Percentiles rank a stretch among this genome's conserved stretches.
phyloP scores from a whole-genome alignment of 2,329 filamentous ascomycete species.

The Aureobasidium musti region DNA sequence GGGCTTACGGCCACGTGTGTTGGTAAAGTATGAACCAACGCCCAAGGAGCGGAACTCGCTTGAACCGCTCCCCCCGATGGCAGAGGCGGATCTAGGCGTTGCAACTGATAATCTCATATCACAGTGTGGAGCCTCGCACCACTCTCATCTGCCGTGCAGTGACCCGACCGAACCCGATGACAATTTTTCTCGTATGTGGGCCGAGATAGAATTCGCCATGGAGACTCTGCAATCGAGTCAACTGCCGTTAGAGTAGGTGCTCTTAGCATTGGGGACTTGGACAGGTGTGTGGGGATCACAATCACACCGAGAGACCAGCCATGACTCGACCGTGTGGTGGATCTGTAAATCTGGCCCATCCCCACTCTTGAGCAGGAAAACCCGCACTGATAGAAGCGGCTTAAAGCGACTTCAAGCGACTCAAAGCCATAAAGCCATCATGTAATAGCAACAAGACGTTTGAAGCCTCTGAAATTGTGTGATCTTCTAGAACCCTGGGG shows the following conservation, averaged over 20 bases:
- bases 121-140: conserved; percentile 22
- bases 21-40: conserved; percentile 5
- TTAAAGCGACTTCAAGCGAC: neutral
- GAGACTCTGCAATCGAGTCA: neutral
- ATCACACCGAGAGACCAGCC: neutral
- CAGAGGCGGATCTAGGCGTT: conserved; percentile 24
- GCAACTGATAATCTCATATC: conserved; percentile 23
- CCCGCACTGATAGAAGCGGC: neutral
- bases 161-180: conserved; percentile 13
- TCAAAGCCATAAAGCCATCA: neutral
- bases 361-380: neutral
- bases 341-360: conserved; percentile 5
- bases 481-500: conserved; percentile 25
- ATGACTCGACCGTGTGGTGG: conserved; percentile 9
- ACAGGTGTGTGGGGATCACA: conserved; percentile 16
- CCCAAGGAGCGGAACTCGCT: neutral
- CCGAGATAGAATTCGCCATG: neutral
- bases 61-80: conserved; percentile 13
- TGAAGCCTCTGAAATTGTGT: conserved; percentile 11
- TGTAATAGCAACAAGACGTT: neutral
- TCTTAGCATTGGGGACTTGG: neutral
- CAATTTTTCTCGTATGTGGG: conserved; percentile 4
- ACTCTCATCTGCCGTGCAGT: conserved; percentile 21
- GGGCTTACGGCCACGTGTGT: conserved; percentile 24
- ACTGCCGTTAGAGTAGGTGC: neutral